Evolutionary conservation across 306 rosid species (phyloP), one percentile per base, ranked within the genome.

Genomic region (Pyrus pyrifolia): DNA sequence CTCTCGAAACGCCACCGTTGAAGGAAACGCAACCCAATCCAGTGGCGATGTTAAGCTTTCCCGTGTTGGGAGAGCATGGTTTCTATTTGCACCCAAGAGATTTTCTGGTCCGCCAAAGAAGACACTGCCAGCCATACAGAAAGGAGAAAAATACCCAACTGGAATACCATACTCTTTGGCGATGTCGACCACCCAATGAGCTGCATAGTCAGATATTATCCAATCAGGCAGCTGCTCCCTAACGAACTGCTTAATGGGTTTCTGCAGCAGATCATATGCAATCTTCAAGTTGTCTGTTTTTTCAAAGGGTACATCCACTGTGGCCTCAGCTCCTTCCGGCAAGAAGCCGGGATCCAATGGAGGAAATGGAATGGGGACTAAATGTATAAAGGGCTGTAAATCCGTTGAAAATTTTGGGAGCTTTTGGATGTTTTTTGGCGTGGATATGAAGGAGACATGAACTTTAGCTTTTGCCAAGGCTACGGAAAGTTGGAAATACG

Each of bases 271-370:
- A 57, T 73, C 78, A 44, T 59, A 65, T 0, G 83, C 75, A 6
- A 30, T 9, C 46, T 58, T 31, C 8, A 79, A 71, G 25, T 66
- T 55, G 22, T 72, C 69, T 1, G 73, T 29, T 57, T 67, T 73
- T 19, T 79, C 70, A 17, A 73, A 44, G 18, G 83, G 83, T 38
- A 79, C 14, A 4, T 79, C 83, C 19, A 79, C 70, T 11, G 70
- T 30, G 2, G 83, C 83, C 55, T 79, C 79, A 1, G 79, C 79
- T 12, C 64, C 78, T 25, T 79, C 63, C 3, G 82, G 82, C 40
- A 79, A 73, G 53, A 75, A 71, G 13, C 12, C 63, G 10, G 23
- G 70, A 18, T 40, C 52, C 18, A 75, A 17, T 1, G 42, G 23
- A 45, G 70, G 82, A 15, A 79, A 59, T 14, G 78, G 70, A 46